phyloP scores from a whole-genome alignment of 805 yeast species.

The Lipomyces yamadae region DNA sequence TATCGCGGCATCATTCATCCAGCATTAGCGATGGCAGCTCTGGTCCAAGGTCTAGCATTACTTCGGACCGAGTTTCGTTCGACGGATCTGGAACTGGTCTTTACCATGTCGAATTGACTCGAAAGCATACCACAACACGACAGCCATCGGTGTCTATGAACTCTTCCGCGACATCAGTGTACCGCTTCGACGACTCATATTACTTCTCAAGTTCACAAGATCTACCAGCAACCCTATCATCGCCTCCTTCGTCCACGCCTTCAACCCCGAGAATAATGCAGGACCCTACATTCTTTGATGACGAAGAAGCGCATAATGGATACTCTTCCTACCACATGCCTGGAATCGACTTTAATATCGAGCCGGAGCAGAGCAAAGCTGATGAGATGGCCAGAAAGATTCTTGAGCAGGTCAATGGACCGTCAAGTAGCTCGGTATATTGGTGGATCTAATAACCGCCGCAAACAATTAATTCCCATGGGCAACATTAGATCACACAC shows the following conservation, averaged over 20 bases:
- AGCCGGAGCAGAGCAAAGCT: constrained; percentile 18
- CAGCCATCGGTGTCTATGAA: background rate
- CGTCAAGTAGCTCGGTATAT: background rate
- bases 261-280: constrained; percentile 23
- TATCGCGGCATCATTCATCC: background rate
- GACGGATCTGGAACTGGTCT: constrained; percentile 1
- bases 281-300: constrained; percentile 31
- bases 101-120: background rate
- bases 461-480: background rate
- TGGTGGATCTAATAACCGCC: constrained; percentile 2
- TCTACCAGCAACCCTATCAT: constrained; percentile 2
- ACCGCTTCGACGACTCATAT: constrained; percentile 2
- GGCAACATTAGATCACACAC: background rate
- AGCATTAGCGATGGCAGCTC: constrained; percentile 5
- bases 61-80: background rate
- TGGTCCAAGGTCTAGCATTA: background rate
- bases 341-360: background rate
- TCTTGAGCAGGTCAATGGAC: constrained; percentile 23
- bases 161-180: constrained; percentile 7
- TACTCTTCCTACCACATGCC: background rate
- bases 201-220: background rate
- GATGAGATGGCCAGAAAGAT: constrained; percentile 28
- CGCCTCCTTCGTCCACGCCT: constrained; percentile 7
- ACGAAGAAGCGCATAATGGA: constrained; percentile 6
- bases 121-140: background rate